Conservation (phyloP, 108 stramenopile genomes). For the Pseudonitzschia delicatissima region DNA sequence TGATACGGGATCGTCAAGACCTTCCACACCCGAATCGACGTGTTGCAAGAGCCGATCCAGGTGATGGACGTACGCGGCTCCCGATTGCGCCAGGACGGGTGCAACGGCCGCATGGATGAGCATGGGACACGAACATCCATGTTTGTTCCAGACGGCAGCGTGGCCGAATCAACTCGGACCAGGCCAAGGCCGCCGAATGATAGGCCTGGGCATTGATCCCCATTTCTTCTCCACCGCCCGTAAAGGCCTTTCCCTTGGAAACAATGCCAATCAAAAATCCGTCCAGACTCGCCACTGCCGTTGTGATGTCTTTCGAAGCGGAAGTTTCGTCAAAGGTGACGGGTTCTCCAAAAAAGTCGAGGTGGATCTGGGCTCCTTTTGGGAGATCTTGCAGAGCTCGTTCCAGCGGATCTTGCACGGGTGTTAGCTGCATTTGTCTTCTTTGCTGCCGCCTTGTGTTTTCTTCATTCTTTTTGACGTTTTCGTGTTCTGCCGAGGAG, state of each 20-base stretch:
- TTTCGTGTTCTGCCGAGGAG: not conserved
- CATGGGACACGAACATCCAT: slow-evolving; percentile 53
- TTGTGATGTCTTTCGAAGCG: slow-evolving; percentile 2
- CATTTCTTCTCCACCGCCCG: slow-evolving; percentile 68
- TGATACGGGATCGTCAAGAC: slow-evolving; percentile 21
- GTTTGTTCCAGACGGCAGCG: slow-evolving; percentile 53
- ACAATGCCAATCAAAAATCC: slow-evolving; percentile 58
- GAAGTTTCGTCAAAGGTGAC: slow-evolving; percentile 49
- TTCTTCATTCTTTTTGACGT: slow-evolving; percentile 2
- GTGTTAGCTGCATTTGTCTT: not conserved
- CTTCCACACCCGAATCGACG: slow-evolving; percentile 29
- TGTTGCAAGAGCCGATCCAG: slow-evolving; percentile 53
- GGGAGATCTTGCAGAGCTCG: slow-evolving; percentile 23
- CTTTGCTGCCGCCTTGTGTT: not conserved
- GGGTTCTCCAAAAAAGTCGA: slow-evolving; percentile 84
- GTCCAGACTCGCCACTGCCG: slow-evolving; percentile 61
- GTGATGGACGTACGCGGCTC: slow-evolving; percentile 52
- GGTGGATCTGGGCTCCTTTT: slow-evolving; percentile 38
- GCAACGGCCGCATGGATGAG: slow-evolving; percentile 69
- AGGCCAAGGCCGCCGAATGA: slow-evolving; percentile 66
- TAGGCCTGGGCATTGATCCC: slow-evolving; percentile 59
- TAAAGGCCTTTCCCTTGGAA: slow-evolving; percentile 65
- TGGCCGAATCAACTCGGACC: slow-evolving; percentile 64
- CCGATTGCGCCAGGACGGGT: slow-evolving; percentile 69
- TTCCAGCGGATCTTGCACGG: slow-evolving; percentile 17